Conservation (phyloP, 495 filamentous ascomycete species). For the Peziza echinospora region DNA sequence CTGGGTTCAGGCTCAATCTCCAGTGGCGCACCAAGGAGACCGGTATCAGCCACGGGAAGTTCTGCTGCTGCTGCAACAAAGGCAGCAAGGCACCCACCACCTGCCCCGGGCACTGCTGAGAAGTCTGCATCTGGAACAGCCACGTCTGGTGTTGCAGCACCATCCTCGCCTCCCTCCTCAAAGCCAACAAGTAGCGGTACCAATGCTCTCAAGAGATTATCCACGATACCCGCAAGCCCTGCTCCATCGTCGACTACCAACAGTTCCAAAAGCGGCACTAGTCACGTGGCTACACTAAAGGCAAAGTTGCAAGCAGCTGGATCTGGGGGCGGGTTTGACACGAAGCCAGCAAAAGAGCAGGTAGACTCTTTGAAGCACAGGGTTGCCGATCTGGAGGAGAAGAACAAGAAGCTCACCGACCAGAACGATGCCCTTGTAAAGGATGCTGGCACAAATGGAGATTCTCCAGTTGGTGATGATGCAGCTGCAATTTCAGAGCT, state of each 20-base stretch:
- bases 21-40: constrained; percentile 7
- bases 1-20: constrained; percentile 6
- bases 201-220: not conserved
- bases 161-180: not conserved
- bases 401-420: constrained; percentile 10
- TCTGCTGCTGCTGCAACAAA: constrained; percentile 4
- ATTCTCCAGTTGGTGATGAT: constrained; percentile 2
- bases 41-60: constrained; percentile 6
- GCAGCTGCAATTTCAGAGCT: constrained; percentile 3
- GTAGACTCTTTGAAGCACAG: not conserved
- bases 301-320: not conserved
- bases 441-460: constrained; percentile 1
- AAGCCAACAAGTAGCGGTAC: not conserved
- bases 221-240: not conserved
- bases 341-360: not conserved
- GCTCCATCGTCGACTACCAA: not conserved
- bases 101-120: not conserved
- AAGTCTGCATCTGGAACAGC: not conserved
- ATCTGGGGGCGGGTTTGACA: not conserved
- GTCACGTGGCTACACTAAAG: not conserved
- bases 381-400: constrained; percentile 12
- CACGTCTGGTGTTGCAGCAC: not conserved
- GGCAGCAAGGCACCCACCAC: constrained; percentile 7
- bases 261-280: not conserved
- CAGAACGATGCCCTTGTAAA: constrained; percentile 9